Conservation (phyloP, 495 filamentous ascomycete species). For the Talaromyces borbonicus region DNA sequence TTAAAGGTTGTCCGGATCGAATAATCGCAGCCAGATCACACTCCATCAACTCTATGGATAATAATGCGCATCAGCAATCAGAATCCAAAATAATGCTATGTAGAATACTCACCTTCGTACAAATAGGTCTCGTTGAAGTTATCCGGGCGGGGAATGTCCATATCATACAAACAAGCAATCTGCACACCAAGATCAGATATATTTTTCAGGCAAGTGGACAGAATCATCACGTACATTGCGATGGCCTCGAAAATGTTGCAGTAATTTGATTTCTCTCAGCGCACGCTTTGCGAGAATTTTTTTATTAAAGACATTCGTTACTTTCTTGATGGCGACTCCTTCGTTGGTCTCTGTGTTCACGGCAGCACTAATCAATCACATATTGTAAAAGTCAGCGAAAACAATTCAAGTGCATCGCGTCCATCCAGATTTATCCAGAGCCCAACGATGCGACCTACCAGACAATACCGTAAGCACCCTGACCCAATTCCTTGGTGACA, state of each 20-base stretch:
- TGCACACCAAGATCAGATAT: constrained; percentile 21
- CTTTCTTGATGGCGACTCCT: constrained; percentile 98
- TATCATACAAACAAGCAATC: constrained; percentile 99
- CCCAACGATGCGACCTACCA: too few relatives aligned
- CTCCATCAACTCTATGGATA: constrained; percentile 82
- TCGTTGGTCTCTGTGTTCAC: constrained; percentile 85
- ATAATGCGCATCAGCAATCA: constrained; percentile 6
- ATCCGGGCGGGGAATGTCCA: constrained; percentile 96
- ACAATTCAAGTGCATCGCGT: too few relatives aligned
- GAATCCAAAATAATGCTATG: constrained; percentile 10
- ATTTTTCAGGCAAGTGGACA: not conserved
- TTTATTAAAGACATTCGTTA: constrained; percentile 99
- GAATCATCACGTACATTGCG: constrained; percentile 64
- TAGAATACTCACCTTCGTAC: constrained; percentile 66
- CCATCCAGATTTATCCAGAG: too few relatives aligned
- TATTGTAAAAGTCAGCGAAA: too few relatives aligned
- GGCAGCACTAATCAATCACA: constrained; percentile 60
- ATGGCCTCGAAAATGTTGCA: constrained; percentile 93
- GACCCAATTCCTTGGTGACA: constrained; percentile 96
- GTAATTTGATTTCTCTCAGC: constrained; percentile 92
- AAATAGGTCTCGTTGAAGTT: constrained; percentile 99
- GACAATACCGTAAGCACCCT: constrained; percentile 97
- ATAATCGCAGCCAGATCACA: constrained; percentile 98
- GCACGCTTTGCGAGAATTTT: constrained; percentile 98
- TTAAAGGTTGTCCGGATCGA: constrained; percentile 87